These are phyloP conservation scores for Phalaenopsis aphrodite DNA, from an alignment of 106 monocot species.

Conservation along the genomic window DNA sequence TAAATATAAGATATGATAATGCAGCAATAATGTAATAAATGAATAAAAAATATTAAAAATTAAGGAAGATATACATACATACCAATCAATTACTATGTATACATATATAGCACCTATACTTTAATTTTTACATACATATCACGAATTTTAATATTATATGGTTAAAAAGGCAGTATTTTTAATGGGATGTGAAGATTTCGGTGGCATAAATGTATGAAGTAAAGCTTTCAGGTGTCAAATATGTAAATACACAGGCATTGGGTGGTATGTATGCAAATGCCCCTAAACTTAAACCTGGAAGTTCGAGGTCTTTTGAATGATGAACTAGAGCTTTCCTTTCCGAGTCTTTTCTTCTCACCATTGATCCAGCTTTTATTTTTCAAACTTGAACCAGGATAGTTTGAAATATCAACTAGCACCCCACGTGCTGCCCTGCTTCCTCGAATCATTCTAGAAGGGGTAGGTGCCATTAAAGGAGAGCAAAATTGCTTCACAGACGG, in stretches of 20 bases:
- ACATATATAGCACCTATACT: too few species aligned
- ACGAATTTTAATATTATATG: too few species aligned
- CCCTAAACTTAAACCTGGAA: constrained; percentile 35
- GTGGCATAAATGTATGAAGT: too few species aligned
- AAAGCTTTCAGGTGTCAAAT: too few species aligned
- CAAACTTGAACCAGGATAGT: constrained; percentile 14
- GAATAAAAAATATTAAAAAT: constrained; percentile 3
- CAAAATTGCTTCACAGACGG: background rate
- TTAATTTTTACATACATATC: too few species aligned
- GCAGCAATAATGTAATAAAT: background rate
- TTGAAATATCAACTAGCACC: constrained; percentile 45
- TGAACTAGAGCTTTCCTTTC: constrained; percentile 37
- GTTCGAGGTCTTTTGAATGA: constrained; percentile 84
- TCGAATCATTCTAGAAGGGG: constrained; percentile 6
- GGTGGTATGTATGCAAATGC: too few species aligned
- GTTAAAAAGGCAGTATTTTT: too few species aligned
- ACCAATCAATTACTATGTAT: too few species aligned
- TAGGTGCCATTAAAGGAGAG: constrained; percentile 1
- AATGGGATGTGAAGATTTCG: too few species aligned
- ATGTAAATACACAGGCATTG: too few species aligned
- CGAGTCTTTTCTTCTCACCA: constrained; percentile 36
- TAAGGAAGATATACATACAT: background rate
- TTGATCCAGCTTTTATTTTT: constrained; percentile 12
- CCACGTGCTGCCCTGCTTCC: constrained; percentile 11
- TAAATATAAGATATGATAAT: constrained; percentile 8